A percentile compares a stretch with the other conserved stretches of the same genome.
These are phyloP conservation scores for Manihot esculenta DNA, from an alignment of 441 rosid species.

Conservation along the genomic window DNA sequence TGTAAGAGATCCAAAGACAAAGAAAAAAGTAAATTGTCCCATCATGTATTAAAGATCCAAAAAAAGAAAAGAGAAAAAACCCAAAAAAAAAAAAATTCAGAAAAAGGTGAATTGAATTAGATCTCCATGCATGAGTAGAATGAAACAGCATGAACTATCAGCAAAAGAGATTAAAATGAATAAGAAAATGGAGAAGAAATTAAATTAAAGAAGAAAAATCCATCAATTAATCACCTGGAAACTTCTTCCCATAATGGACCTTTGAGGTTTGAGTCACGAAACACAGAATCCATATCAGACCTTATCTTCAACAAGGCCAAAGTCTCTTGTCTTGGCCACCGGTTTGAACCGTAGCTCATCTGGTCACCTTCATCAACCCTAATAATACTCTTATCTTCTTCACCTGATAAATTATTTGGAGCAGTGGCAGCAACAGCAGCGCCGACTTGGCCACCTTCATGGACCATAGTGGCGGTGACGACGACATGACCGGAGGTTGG, in stretches of 20 bases:
- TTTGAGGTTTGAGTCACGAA: conserved; percentile 75
- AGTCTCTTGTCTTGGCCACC: conserved; percentile 96
- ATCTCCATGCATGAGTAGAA: conserved; percentile 19
- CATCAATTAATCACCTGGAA: conserved; percentile 50
- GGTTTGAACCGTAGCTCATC: conserved; percentile 47
- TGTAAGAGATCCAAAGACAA: background rate
- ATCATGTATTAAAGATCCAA: conserved; percentile 13
- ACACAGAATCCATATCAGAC: conserved; percentile 75
- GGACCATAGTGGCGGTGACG: conserved; percentile 3
- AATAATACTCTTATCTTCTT: conserved; percentile 25
- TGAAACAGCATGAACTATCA: no score
- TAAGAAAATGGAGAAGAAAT: background rate
- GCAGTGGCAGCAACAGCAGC: conserved; percentile 16
- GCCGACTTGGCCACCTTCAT: conserved; percentile 24
- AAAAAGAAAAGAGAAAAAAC: background rate
- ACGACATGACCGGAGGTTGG: conserved; percentile 22
- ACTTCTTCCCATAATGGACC: conserved; percentile 95
- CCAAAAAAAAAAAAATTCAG: conserved; percentile 9
- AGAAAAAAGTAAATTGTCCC: conserved; percentile 4
- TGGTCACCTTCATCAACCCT: conserved; percentile 43
- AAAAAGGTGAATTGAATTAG: conserved; percentile 6
- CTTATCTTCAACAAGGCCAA: conserved; percentile 72
- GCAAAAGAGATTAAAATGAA: no score
- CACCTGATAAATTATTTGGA: conserved; percentile 39
- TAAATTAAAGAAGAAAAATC: background rate